Base-by-base conservation (phyloP, 1,284 basidiomycete genomes). In the Schizopora paradoxa region DNA sequence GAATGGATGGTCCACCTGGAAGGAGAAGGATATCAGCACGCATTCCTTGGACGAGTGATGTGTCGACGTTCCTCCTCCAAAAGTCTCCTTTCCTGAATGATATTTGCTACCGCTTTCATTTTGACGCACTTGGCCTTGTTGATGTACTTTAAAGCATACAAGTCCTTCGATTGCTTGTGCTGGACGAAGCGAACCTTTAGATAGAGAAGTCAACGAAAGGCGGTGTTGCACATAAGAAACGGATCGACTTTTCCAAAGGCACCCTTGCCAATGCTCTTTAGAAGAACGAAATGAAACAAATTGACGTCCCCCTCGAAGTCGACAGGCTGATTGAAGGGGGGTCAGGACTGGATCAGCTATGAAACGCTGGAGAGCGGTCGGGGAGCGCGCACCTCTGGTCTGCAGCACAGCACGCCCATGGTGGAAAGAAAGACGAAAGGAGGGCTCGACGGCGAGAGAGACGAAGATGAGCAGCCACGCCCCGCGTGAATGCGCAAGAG, bases 141-240 rank as follows among this genome's bases (percentile, higher is more conserved):
- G 70, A 99, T 99, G 69, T 99, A 99, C 67, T 99, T 99, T 64
- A 99, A 81, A 6, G 95, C 95, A 60, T 94, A 98, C 26, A 99
- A 74, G 19, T 92, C 88, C 51, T 91, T 87, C 13, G 91, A 89
- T 67, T 97, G 91, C 61, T 98, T 99, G 71, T 98, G 95, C 67
- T 98, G 93, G 5, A 99, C 94, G 42, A 99, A 94, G 41, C 94
- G 86, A 65, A 99, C 92, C 92, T 96, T 58, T 21, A 5, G 26
- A 28, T n/a, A 13, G 35, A 8, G 23, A 41, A 38, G 31, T 37
- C 23, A 22, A 14, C 27, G 43, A 48, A 43, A 50, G 39, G n/a
- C n/a, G n/a, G n/a, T 54, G 49, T 21, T 43, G 22, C 37, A 22
- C 28, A 42, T 26, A 43, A 40, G 45, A 49, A 35, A 25, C 36